Evolutionary conservation across 2,329 filamentous ascomycete species (phyloP), one percentile per base, ranked within the genome.

Genomic region (Blastomyces emzantsi): DNA sequence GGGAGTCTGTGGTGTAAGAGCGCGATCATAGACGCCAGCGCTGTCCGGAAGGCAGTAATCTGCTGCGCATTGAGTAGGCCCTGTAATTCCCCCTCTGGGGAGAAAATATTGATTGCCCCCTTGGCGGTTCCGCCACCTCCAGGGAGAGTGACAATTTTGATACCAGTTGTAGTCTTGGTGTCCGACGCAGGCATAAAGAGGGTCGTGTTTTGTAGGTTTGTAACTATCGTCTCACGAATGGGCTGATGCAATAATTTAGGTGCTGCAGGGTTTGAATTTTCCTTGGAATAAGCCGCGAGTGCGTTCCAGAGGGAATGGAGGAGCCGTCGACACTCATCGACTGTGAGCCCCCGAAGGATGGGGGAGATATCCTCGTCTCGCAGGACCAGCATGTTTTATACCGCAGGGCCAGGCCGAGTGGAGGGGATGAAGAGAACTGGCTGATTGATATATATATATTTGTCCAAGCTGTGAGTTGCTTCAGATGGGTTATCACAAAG

Each of bases 11-110:
- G 75, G 47, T 82, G 83, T 25, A 77, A 75, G 43, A 91, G 80
- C 0, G 91, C 80, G 33, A 87, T 85, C 62, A 87, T 84, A 3
- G 87, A 88, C 1, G 85, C 85, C 13, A 93, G 79, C 0, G 90
- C 88, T 0, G 90, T 94, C 65, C 90, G 86, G 75, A 93, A 94
- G 2, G 88, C 90, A 0, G 90, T 94, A 41, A 93, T 77, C 56
- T 89, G 86, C 64, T 84, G 83, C 19, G 90, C 89, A 69, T 90
- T 88, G 47, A 94, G 77, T 63, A 93, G 81, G 4, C 87, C 90
- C 5, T 84, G 75, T 0, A 89, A 82, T 13, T 79, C 75, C 52
- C 90, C 90, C 28, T 82, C 77, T 1, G 83, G 81, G 0, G 80
- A 79, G 76, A 90, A 88, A 59, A 93, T 78, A 36, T 88, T 89